These are phyloP conservation scores for Botrytis aclada DNA, from an alignment of 2,329 filamentous ascomycete species.

Conservation along the genomic window DNA sequence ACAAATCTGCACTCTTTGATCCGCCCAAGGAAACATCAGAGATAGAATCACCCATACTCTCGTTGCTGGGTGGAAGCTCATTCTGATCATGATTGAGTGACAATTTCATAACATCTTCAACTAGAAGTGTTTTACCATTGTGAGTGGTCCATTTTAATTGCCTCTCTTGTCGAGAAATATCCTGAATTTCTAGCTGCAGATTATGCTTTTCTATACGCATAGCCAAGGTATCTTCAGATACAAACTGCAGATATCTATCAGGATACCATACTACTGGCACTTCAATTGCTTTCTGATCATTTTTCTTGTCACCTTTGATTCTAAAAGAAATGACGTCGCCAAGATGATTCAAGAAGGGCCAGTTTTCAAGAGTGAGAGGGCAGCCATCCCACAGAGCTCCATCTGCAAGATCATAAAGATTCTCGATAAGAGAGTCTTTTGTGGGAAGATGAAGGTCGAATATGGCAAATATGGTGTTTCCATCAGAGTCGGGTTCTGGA, in stretches of 20 bases:
- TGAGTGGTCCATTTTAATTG: conserved; percentile 24
- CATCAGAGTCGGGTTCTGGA: conserved; percentile 12
- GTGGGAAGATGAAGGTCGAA: conserved; percentile 33
- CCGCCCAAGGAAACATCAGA: conserved; percentile 14
- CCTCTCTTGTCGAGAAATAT: conserved; percentile 20
- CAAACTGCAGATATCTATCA: conserved; percentile 50
- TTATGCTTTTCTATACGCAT: conserved; percentile 40
- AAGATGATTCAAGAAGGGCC: conserved; percentile 36
- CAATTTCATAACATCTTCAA: conserved; percentile 35
- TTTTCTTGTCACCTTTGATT: conserved; percentile 41
- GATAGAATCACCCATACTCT: neutral
- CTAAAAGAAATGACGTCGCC: conserved; percentile 52
- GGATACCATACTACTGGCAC: conserved; percentile 53
- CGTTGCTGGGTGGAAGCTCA: neutral
- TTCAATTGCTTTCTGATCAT: conserved; percentile 45
- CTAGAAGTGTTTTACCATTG: conserved; percentile 30
- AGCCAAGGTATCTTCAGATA: conserved; percentile 46
- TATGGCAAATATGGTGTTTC: conserved; percentile 33
- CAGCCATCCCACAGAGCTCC: conserved; percentile 33
- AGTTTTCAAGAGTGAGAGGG: conserved; percentile 26
- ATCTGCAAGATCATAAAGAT: conserved; percentile 38
- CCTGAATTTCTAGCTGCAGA: conserved; percentile 15
- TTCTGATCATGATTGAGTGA: conserved; percentile 35
- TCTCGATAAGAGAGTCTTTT: conserved; percentile 29
- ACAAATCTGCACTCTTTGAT: conserved; percentile 26